These are phyloP conservation scores for Leccinum sublutescens DNA, from an alignment of 768 basidiomycete genomes.

Conservation along the genomic window DNA sequence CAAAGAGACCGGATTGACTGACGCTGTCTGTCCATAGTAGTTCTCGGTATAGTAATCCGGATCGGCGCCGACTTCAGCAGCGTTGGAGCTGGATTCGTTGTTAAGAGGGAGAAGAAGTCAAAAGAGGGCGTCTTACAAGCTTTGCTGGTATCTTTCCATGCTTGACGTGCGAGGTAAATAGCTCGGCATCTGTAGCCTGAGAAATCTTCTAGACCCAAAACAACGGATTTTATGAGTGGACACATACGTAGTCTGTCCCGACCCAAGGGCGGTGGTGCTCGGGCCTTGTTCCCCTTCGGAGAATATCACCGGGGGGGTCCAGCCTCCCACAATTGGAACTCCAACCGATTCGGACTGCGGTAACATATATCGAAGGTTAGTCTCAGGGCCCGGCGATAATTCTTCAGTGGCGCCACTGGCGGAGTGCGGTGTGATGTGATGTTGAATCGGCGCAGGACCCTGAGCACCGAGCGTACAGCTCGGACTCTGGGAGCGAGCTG, in stretches of 20 bases:
- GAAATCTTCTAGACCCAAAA: neutral
- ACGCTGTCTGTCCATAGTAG: constrained; percentile 15
- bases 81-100: constrained; percentile 8
- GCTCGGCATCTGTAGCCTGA: constrained; percentile 7
- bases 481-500: constrained; percentile 24
- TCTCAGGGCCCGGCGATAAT: constrained; percentile 1
- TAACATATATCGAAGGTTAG: neutral
- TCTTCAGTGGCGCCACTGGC: constrained; percentile 9
- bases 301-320: neutral
- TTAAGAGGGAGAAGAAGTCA: neutral
- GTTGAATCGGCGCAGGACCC: constrained; percentile 7
- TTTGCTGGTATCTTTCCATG: constrained; percentile 7
- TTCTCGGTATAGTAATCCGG: constrained; percentile 5
- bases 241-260: constrained; percentile 14
- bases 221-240: neutral
- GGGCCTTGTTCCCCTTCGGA: constrained; percentile 9
- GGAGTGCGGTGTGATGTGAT: neutral
- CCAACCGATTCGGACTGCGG: constrained; percentile 8
- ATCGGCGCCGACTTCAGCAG: neutral
- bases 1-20: constrained; percentile 2
- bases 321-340: neutral
- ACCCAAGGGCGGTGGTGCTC: neutral
- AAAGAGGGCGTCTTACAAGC: constrained; percentile 13
- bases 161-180: neutral
- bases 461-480: constrained; percentile 9